These are phyloP conservation scores for Aureobasidium mangrovei DNA, from an alignment of 2,329 filamentous ascomycete species.

Conservation along the genomic window DNA sequence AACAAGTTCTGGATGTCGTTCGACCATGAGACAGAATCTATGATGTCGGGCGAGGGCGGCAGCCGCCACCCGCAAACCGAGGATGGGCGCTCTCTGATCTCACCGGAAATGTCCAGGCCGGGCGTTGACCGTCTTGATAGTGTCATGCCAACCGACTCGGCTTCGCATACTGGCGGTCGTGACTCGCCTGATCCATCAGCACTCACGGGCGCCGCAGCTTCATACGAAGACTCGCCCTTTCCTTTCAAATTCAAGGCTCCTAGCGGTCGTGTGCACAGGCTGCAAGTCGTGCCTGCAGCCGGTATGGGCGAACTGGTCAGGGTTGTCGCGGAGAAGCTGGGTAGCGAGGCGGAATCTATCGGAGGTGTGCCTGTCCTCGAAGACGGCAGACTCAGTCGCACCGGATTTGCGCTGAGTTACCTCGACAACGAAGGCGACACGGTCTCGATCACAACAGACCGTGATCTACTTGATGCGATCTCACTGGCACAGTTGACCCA, in stretches of 20 bases:
- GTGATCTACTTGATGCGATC: slow-evolving; percentile 86
- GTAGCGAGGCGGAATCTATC: slow-evolving; percentile 70
- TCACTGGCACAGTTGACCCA: slow-evolving; percentile 66
- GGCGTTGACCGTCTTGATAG: slow-evolving; percentile 66
- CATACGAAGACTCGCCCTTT: slow-evolving; percentile 64
- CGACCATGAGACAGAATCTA: slow-evolving; percentile 88
- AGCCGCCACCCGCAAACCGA: slow-evolving; percentile 61
- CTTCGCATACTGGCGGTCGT: slow-evolving; percentile 71
- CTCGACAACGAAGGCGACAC: slow-evolving; percentile 95
- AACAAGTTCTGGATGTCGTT: slow-evolving; percentile 99
- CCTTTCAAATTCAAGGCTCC: slow-evolving; percentile 99
- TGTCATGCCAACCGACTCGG: slow-evolving; percentile 86
- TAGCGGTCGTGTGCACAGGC: slow-evolving; percentile 82
- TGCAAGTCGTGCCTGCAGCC: slow-evolving; percentile 73
- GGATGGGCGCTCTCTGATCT: slow-evolving; percentile 68
- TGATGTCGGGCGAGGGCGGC: slow-evolving; percentile 85
- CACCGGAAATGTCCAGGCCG: slow-evolving; percentile 61
- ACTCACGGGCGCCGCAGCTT: slow-evolving; percentile 47
- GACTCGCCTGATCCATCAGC: slow-evolving; percentile 66
- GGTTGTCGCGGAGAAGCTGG: slow-evolving; percentile 75
- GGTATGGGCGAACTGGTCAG: slow-evolving; percentile 72
- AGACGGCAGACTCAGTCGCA: slow-evolving; percentile 65
- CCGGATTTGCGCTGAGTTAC: slow-evolving; percentile 88
- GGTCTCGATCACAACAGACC: slow-evolving; percentile 91
- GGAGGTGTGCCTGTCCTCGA: slow-evolving; percentile 72